These are phyloP conservation scores for Bondarzewia mesenterica DNA, from an alignment of 1,284 basidiomycete genomes.

Conservation along the genomic window DNA sequence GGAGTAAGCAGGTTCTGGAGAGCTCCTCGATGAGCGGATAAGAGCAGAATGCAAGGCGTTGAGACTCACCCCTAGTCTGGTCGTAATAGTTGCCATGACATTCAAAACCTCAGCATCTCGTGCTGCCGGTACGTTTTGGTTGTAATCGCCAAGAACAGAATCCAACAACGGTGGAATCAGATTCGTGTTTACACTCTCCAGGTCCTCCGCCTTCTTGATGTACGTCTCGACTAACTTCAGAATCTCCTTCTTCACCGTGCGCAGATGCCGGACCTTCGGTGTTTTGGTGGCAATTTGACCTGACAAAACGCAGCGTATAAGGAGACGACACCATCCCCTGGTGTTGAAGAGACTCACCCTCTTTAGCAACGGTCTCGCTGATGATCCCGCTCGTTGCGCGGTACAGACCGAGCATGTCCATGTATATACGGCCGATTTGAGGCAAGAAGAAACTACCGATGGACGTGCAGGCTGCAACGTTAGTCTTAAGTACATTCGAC, in stretches of 20 bases:
- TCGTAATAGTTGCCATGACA: slow-evolving; percentile 96
- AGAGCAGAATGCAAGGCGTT: no score
- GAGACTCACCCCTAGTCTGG: slow-evolving; percentile 68
- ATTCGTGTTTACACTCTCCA: slow-evolving; percentile 86
- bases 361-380: slow-evolving; percentile 84
- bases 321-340: neutral
- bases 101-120: slow-evolving; percentile 97
- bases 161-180: slow-evolving; percentile 96
- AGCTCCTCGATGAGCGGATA: neutral
- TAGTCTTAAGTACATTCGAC: slow-evolving; percentile 96
- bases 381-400: slow-evolving; percentile 98
- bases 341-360: slow-evolving; percentile 44
- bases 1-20: slow-evolving; percentile 75
- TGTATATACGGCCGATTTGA: slow-evolving; percentile 92
- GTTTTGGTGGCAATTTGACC: slow-evolving; percentile 95
- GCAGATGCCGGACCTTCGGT: slow-evolving; percentile 88
- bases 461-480: slow-evolving; percentile 95
- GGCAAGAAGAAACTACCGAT: slow-evolving; percentile 97
- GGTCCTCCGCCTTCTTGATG: slow-evolving; percentile 93
- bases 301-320: slow-evolving; percentile 21
- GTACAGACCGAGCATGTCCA: slow-evolving; percentile 98
- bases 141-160: slow-evolving; percentile 96
- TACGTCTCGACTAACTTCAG: slow-evolving; percentile 97
- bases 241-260: slow-evolving; percentile 99
- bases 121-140: slow-evolving; percentile 88